Conservation (phyloP, 768 basidiomycete species). For the Termitomyces bulborhizus region DNA sequence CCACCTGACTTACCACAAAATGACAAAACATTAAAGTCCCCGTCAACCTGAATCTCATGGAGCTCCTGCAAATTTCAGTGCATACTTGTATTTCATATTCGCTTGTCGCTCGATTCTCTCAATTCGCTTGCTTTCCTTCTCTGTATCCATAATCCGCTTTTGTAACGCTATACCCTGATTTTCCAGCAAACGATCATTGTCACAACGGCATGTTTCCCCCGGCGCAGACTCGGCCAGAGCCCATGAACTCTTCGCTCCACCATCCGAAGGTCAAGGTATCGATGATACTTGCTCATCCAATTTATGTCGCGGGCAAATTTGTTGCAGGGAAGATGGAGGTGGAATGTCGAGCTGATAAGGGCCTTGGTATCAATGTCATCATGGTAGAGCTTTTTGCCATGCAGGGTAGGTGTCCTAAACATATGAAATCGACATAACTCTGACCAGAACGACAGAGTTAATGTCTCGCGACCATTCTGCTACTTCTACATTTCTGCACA, state of each 20-base stretch:
- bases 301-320: conserved; percentile 59
- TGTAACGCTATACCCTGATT: background rate
- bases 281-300: conserved; percentile 48
- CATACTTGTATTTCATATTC: conserved; percentile 1
- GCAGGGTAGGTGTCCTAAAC: conserved; percentile 44
- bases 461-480: conserved; percentile 77
- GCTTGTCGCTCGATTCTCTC: background rate
- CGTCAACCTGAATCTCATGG: conserved; percentile 1
- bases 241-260: conserved; percentile 78
- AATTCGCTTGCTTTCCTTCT: conserved; percentile 1
- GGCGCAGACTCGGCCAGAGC: conserved; percentile 33
- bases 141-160: conserved; percentile 1
- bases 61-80: background rate
- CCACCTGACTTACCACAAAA: conserved; percentile 5
- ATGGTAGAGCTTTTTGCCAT: conserved; percentile 73
- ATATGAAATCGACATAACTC: background rate
- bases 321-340: conserved; percentile 75
- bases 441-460: conserved; percentile 44
- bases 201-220: conserved; percentile 5
- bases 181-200: background rate
- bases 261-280: conserved; percentile 76
- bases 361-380: conserved; percentile 68
- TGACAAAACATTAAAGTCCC: conserved; percentile 10
- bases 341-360: conserved; percentile 69
- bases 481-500: conserved; percentile 70